Evolutionary conservation across 139 green algal species (phyloP).

Genomic region (Volvox africanus): DNA sequence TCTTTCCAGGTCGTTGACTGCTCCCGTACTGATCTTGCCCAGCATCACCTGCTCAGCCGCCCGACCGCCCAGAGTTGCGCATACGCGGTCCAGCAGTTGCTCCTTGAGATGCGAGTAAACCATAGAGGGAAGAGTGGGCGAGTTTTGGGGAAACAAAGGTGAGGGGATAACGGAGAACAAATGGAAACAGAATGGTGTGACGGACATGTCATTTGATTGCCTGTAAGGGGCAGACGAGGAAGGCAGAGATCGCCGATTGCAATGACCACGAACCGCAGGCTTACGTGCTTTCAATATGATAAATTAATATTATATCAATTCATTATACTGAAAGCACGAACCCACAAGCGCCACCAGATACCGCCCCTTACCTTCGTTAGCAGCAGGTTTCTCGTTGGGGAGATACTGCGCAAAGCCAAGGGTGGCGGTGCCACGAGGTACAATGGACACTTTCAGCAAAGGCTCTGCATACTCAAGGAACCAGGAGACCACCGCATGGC

Average conservation of each 20-base stretch:
- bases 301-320: too few relatives aligned
- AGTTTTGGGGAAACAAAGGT: neutral
- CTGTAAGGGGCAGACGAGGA: too few relatives aligned
- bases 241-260: too few relatives aligned
- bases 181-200: too few relatives aligned
- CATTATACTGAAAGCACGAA: too few relatives aligned
- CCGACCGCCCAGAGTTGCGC: slow-evolving; percentile 95
- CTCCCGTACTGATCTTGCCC: slow-evolving; percentile 96
- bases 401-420: slow-evolving; percentile 99
- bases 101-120: slow-evolving; percentile 48
- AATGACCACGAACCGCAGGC: too few relatives aligned
- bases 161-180: neutral
- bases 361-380: slow-evolving; percentile 78
- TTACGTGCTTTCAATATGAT: too few relatives aligned
- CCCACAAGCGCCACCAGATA: too few relatives aligned
- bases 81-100: slow-evolving; percentile 93
- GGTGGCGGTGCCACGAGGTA: slow-evolving; percentile 93
- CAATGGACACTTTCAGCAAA: slow-evolving; percentile 97
- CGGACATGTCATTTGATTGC: too few relatives aligned
- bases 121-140: neutral
- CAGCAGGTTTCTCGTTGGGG: slow-evolving; percentile 98
- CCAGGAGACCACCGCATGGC: slow-evolving; percentile 97
- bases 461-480: slow-evolving; percentile 98
- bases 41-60: slow-evolving; percentile 97
- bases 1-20: slow-evolving; percentile 98